Evolutionary conservation across 495 filamentous ascomycete genomes (phyloP).

Genomic region (Penicillium desertorum): DNA sequence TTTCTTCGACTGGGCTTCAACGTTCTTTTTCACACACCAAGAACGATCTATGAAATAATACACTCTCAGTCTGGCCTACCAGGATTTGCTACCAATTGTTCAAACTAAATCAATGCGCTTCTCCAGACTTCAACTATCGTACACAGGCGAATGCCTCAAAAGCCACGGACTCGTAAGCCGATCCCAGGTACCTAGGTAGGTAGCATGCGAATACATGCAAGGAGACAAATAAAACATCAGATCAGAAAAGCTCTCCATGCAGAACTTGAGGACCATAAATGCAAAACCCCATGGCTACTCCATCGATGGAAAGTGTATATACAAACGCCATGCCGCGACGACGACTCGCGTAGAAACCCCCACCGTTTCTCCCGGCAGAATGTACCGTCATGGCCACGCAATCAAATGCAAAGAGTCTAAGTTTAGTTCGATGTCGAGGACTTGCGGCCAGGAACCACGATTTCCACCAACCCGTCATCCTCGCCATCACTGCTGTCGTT

Average conservation of each 20-base stretch:
- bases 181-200: constrained; percentile 9
- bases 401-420: constrained; percentile 2
- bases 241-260: constrained; percentile 12
- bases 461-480: constrained; percentile 52
- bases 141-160: constrained; percentile 19
- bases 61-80: neutral
- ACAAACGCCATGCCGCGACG: constrained; percentile 21
- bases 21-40: neutral
- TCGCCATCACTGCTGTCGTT: constrained; percentile 51
- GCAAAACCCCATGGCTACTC: constrained; percentile 19
- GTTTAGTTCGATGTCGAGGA: constrained; percentile 32
- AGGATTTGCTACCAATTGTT: neutral
- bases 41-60: neutral
- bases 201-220: constrained; percentile 17
- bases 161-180: constrained; percentile 13
- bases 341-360: constrained; percentile 18
- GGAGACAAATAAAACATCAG: constrained; percentile 12
- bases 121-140: constrained; percentile 23
- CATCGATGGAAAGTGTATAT: constrained; percentile 27
- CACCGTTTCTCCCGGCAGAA: neutral
- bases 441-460: constrained; percentile 45
- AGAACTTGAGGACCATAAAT: constrained; percentile 21
- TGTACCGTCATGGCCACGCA: constrained; percentile 1
- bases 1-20: neutral
- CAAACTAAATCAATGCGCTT: constrained; percentile 21